Percentiles rank a stretch among this genome's conserved stretches.
These are phyloP conservation scores for Penicillium concentricum DNA, from an alignment of 2,329 filamentous ascomycete species.

Conservation along the genomic window DNA sequence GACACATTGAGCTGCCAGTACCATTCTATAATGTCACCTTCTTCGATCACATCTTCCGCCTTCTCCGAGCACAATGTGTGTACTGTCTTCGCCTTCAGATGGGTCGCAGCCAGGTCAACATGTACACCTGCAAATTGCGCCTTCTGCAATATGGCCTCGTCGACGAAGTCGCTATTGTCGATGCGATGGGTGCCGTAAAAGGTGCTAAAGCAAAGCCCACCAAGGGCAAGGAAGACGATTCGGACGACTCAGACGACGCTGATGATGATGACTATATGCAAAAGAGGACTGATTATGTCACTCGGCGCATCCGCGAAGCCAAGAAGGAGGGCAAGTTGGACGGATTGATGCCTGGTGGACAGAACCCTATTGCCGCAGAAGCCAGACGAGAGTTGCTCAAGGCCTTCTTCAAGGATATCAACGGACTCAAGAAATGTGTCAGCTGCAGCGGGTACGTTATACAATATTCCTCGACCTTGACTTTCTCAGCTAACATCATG, in stretches of 20 bases:
- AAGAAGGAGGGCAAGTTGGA: constrained; percentile 47
- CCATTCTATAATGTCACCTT: constrained; percentile 97
- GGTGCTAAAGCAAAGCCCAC: constrained; percentile 45
- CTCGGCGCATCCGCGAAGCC: constrained; percentile 64
- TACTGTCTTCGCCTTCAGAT: constrained; percentile 89
- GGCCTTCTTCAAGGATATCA: constrained; percentile 75
- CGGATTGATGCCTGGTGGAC: constrained; percentile 53
- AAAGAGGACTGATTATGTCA: constrained; percentile 67
- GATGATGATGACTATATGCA: constrained; percentile 52
- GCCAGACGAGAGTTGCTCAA: constrained; percentile 74
- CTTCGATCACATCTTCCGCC: constrained; percentile 82
- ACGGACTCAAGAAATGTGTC: constrained; percentile 67
- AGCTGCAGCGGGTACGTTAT: constrained; percentile 56
- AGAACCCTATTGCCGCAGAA: constrained; percentile 81
- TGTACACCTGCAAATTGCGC: constrained; percentile 78
- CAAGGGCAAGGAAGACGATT: constrained; percentile 57
- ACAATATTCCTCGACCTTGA: background rate
- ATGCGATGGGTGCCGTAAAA: constrained; percentile 48
- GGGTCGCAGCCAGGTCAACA: constrained; percentile 71
- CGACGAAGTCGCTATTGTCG: constrained; percentile 62
- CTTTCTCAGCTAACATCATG: constrained; percentile 19
- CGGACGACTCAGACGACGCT: constrained; percentile 63
- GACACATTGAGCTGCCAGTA: constrained; percentile 91
- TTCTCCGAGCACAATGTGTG: constrained; percentile 82
- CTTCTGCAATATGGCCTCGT: constrained; percentile 82